Base-by-base conservation (phyloP, 106 monocot genomes). In the Apostasia shenzhenica region DNA sequence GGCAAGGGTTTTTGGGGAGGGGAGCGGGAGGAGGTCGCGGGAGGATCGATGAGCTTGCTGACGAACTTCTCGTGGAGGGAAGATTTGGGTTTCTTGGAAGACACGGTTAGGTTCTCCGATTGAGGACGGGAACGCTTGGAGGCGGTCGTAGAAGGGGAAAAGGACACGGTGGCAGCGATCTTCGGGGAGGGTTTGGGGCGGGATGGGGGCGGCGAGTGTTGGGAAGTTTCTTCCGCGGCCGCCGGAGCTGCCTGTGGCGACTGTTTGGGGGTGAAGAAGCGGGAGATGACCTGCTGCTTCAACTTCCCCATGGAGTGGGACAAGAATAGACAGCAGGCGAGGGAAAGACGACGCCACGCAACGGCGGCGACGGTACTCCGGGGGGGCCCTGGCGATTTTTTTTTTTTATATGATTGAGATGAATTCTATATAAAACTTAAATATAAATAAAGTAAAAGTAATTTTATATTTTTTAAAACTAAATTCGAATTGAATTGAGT, bases 251-350 rank as follows among this genome's bases (percentile, higher is more conserved):
- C 39, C 37, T n/a, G 26, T 26, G 26, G 69, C 8, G 71, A 57
- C 12, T 81, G 66, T 70, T 85, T 89, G 45, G 89, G 83, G 62
- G 89, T 55, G 76, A 97, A 97, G 89, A 97, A 97, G 79, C 97
- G 92, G 70, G 97, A 97, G 69, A 97, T 84, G 14, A 75, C 65
- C 59, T 92, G 97, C 67, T 97, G 97, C 79, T 85, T 97, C 9
- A 79, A 84, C 63, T 92, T 92, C 52, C 89, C 89, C 92, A 95
- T 95, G 55, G 67, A 48, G 45, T 8, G 6, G 14, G 57, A 3
- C 0, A 57, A 54, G 51, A 51, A 8, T 26, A 26, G 26, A 26
- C 26, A 2, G 69, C 54, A 67, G 2, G 65, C 12, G 68, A 3
- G 54, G 54, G 68, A 41, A 56, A 56, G 12, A 56, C 41, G 3